Evolutionary conservation across 306 rosid genomes (phyloP), one percentile per base, ranked within the genome.

Genomic region (Spatholobus suberectus): DNA sequence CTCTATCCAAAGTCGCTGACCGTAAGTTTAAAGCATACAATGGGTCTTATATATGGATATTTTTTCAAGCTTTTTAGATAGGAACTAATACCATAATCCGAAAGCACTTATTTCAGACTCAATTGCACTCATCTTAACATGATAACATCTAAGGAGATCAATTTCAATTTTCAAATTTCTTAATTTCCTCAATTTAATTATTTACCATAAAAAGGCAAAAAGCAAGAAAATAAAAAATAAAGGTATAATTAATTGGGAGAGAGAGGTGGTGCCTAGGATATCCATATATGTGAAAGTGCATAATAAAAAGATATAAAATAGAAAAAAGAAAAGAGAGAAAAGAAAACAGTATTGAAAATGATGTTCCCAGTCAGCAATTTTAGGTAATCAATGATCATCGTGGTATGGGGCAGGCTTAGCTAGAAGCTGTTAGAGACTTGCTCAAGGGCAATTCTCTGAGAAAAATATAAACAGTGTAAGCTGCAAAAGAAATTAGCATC

Each of bases 21-120:
- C 89, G 21, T 29, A 58, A 41, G 24, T 63, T n/a, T 41, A 44
- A 87, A 35, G 49, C 23, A 37, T 21, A 15, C 26, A 44, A 78
- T 81, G 89, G 88, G 89, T 65, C 85, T 80, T 83, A 52, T 23
- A 15, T 23, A 11, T 20, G 23, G 6, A 7, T 70, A 47, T 81
- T 29, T 54, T 15, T 58, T 71, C 61, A 13, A 46, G 85, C 63
- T 40, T 26, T 47, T 65, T 79, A 0, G 83, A 81, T 21, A 75
- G 91, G 59, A 82, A 88, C 85, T 21, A 38, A 73, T 86, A 76
- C 85, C 87, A 62, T 75, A 90, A 76, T 52, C 54, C 52, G 13
- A 75, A 46, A 80, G 70, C 46, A 40, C 49, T 21, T 20, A 49
- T 37, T 23, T 70, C 68, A 13, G 11, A 24, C 8, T 18, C 6